Evolutionary conservation across 345 rosid genomes (phyloP).

Genomic region (Eutrema japonicum): DNA sequence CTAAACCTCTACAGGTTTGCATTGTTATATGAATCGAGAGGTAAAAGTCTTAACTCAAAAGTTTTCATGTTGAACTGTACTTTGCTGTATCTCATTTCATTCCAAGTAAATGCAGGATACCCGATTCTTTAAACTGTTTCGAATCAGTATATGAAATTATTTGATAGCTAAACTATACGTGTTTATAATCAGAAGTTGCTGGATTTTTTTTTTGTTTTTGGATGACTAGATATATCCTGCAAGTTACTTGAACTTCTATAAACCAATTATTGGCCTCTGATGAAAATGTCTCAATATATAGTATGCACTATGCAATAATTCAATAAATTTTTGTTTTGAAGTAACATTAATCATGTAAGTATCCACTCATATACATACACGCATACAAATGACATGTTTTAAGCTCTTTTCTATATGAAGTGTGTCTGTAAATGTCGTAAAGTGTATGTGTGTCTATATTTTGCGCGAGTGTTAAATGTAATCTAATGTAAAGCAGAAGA

Average conservation of each 20-base stretch:
- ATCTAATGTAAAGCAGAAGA: neutral
- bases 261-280: too few relatives aligned
- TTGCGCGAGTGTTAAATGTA: too few relatives aligned
- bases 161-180: neutral
- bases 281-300: too few relatives aligned
- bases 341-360: too few relatives aligned
- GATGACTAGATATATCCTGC: neutral
- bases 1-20: conserved; percentile 85
- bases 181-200: neutral
- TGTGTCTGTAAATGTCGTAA: too few relatives aligned
- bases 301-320: too few relatives aligned
- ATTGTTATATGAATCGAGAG: conserved; percentile 63
- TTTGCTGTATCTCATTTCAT: conserved; percentile 9
- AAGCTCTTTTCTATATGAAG: too few relatives aligned
- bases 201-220: neutral
- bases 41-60: conserved; percentile 46
- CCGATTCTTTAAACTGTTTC: neutral
- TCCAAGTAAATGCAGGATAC: conserved; percentile 8
- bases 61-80: neutral
- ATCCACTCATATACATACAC: too few relatives aligned
- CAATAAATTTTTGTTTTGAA: too few relatives aligned
- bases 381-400: too few relatives aligned
- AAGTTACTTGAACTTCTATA: neutral
- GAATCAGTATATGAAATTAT: neutral
- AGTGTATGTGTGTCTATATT: neutral